Evolutionary conservation across 2,329 filamentous ascomycete genomes (phyloP).

Genomic region (Tolypocladium ovalisporum): DNA sequence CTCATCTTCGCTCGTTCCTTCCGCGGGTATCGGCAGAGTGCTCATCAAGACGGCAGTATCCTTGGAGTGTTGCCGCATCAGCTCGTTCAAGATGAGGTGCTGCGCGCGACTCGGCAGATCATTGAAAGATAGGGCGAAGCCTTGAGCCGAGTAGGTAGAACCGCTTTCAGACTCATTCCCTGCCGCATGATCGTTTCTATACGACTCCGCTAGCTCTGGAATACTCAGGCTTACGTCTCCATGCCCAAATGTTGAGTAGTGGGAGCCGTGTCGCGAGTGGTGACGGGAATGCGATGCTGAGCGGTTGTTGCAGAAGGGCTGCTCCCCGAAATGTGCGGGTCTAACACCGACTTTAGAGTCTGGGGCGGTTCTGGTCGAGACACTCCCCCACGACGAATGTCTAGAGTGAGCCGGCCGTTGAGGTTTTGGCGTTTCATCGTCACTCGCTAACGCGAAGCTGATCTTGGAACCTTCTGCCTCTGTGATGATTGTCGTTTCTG

Average conservation of each 20-base stretch:
- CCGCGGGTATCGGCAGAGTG: constrained; percentile 69
- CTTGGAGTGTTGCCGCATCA: constrained; percentile 58
- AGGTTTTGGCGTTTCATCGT: constrained; percentile 13
- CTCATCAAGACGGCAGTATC: constrained; percentile 73
- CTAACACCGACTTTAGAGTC: constrained; percentile 47
- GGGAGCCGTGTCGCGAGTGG: constrained; percentile 26
- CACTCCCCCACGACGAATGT: constrained; percentile 41
- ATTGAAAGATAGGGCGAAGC: constrained; percentile 69
- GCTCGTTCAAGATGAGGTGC: constrained; percentile 76
- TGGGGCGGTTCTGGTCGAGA: constrained; percentile 53
- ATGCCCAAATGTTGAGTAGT: constrained; percentile 15
- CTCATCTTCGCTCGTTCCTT: constrained; percentile 64
- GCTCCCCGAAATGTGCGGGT: constrained; percentile 50
- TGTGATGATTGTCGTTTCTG: constrained; percentile 53
- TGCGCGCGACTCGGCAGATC: constrained; percentile 76
- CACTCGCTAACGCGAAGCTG: constrained; percentile 64
- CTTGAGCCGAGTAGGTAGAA: constrained; percentile 45
- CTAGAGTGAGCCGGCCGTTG: constrained; percentile 27
- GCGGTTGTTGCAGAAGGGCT: constrained; percentile 10
- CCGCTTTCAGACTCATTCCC: constrained; percentile 19
- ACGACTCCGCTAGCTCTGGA: constrained; percentile 30
- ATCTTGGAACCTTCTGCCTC: constrained; percentile 53
- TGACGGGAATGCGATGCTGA: constrained; percentile 19
- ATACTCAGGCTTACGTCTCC: constrained; percentile 31
- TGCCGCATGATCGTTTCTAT: constrained; percentile 14